Evolutionary conservation across 225 moss, liverwort and hornwort species (phyloP).

Genomic region (Lunularia cruciata): DNA sequence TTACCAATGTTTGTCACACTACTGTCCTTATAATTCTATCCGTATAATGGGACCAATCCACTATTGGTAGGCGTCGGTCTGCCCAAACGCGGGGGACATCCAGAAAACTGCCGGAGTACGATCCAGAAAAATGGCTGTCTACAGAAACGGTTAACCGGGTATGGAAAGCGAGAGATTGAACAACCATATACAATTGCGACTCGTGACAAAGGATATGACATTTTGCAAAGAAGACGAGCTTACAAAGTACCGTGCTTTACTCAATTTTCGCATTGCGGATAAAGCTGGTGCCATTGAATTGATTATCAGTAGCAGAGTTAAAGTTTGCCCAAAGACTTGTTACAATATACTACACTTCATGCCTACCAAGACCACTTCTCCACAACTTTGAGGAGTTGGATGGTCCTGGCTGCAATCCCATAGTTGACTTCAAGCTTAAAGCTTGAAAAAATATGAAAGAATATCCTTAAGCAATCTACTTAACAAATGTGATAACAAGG

Average conservation of each 20-base stretch:
- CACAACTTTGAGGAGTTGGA: conserved; percentile 19
- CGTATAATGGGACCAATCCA: no score
- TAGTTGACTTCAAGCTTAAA: conserved; percentile 20
- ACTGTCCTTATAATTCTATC: no score
- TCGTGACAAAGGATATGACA: no score
- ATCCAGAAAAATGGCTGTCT: no score
- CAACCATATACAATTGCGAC: no score
- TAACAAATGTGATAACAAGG: conserved; percentile 18
- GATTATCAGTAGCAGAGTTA: conserved; percentile 24
- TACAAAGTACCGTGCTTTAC: conserved; percentile 13
- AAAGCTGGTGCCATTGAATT: conserved; percentile 19
- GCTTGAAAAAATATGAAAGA: conserved; percentile 31
- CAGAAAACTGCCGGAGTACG: no score
- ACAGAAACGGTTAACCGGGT: no score
- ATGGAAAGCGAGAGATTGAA: no score
- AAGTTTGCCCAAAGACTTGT: conserved; percentile 27
- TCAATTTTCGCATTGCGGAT: conserved; percentile 19
- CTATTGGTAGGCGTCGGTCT: no score
- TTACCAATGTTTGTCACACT: no score
- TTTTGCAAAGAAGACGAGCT: conserved; percentile 15
- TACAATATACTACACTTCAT: conserved; percentile 43
- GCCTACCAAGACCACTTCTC: conserved; percentile 26
- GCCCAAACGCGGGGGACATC: no score
- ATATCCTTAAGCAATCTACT: conserved; percentile 25
- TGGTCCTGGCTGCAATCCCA: conserved; percentile 26